Evolutionary conservation across 2,329 filamentous ascomycete species (phyloP).

Genomic region (Aphanocladium album): DNA sequence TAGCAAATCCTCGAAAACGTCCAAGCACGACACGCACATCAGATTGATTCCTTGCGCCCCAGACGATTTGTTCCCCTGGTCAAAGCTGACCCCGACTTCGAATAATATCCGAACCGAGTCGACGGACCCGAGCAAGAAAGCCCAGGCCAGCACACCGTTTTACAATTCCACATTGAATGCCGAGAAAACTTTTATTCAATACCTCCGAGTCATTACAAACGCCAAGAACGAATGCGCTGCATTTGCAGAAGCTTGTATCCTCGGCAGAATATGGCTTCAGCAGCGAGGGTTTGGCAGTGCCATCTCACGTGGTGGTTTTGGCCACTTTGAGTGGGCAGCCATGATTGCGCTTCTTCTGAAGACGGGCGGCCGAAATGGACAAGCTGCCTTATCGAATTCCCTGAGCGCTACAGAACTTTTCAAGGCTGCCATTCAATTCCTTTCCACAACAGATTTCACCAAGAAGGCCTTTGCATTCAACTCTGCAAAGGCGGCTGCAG

Average conservation of each 20-base stretch:
- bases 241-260: slow-evolving; percentile 77
- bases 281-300: slow-evolving; percentile 75
- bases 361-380: slow-evolving; percentile 67
- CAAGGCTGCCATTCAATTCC: slow-evolving; percentile 86
- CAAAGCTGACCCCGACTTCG: slow-evolving; percentile 65
- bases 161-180: slow-evolving; percentile 85
- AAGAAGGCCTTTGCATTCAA: slow-evolving; percentile 58
- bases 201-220: slow-evolving; percentile 70
- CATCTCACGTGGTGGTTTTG: slow-evolving; percentile 77
- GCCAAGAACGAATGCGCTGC: slow-evolving; percentile 63
- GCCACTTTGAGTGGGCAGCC: slow-evolving; percentile 86
- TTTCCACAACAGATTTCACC: slow-evolving; percentile 67
- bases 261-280: slow-evolving; percentile 83
- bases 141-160: slow-evolving; percentile 60
- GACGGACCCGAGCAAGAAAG: slow-evolving; percentile 38
- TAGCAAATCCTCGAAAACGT: slow-evolving; percentile 22
- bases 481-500: slow-evolving; percentile 27
- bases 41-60: slow-evolving; percentile 73
- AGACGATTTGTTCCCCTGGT: slow-evolving; percentile 61
- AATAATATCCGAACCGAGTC: slow-evolving; percentile 62
- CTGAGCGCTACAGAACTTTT: slow-evolving; percentile 92
- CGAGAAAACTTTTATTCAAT: slow-evolving; percentile 67
- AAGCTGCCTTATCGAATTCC: slow-evolving; percentile 67
- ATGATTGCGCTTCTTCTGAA: slow-evolving; percentile 75
- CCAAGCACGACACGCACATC: slow-evolving; percentile 51